Base-by-base conservation (phyloP, 331 rosid genomes). In the Stylosanthes scabra region DNA sequence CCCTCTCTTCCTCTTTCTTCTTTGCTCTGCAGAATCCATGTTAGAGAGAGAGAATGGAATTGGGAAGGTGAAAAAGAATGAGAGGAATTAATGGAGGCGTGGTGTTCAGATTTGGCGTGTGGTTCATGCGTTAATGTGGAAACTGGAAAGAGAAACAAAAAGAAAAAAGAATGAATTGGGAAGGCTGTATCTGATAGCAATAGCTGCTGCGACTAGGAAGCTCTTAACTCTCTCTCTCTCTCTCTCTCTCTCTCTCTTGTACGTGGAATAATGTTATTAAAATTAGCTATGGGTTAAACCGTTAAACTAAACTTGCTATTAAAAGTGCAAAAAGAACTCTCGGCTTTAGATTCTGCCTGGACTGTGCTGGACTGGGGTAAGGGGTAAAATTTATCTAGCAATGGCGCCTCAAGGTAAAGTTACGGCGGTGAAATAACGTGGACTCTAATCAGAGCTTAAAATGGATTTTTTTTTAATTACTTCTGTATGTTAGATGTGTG, bases 1-100 rank as follows among this genome's bases (percentile, higher is more conserved):
- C 2, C 68, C 82, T 1, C 92, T 87, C 84, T 90, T 91, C 66
- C 92, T 80, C 77, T 86, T 94, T 16, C 96, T 78, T n/a, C 88
- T 78, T 45, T 82, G 91, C 61, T 91, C 96, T 34, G 87, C 34
- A 28, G 86, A 34, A 6, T 93, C 98, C 98, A 91, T 90, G 16
- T 60, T 40, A 52, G 55, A 50, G 60, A 25, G 25, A 13, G n/a
- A 67, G 28, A 34, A 34, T 34, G 6, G 39, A 34, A 34, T 34
- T 34, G 39, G 39, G 29, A 13, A 2, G 56, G 4, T 2, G 64
- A 57, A 46, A 52, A 31, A 54, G 31, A 70, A 34, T 46, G 46
- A 14, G 44, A 14, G 39, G 55, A n/a, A 39, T 39, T 7, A 27
- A 52, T n/a, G 56, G 25, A 14, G 8, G 7, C 1, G 37, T 11